phyloP scores from a whole-genome alignment of 495 filamentous ascomycete species.

The Podospora pseudoanserina region DNA sequence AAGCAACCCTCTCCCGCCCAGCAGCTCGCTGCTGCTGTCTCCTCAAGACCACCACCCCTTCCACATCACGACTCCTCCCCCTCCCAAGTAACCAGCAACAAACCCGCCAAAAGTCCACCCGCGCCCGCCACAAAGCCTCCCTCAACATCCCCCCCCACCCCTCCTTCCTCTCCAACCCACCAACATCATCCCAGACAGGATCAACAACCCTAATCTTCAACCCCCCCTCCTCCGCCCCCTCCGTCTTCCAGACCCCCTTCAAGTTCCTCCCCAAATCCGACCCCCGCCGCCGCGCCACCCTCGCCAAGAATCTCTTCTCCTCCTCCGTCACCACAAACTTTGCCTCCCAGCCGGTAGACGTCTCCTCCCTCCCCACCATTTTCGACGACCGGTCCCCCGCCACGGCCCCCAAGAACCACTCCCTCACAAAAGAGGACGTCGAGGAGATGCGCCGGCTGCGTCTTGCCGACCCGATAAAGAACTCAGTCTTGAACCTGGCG shows the following conservation, averaged over 20 bases:
- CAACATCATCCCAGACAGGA: conserved; percentile 50
- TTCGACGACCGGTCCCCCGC: not conserved
- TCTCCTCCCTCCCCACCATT: conserved; percentile 12
- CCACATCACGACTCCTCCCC: conserved; percentile 39
- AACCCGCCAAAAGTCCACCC: conserved; percentile 62
- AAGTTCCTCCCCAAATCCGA: conserved; percentile 85
- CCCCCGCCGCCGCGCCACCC: conserved; percentile 55
- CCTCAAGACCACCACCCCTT: conserved; percentile 11
- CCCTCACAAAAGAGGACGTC: conserved; percentile 70
- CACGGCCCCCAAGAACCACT: conserved; percentile 47
- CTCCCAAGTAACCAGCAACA: conserved; percentile 42
- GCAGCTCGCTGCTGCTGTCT: conserved; percentile 23
- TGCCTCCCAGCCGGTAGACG: conserved; percentile 5
- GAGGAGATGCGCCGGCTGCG: conserved; percentile 74
- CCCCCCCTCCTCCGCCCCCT: conserved; percentile 80
- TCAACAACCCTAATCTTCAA: conserved; percentile 68
- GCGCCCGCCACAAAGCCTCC: conserved; percentile 65
- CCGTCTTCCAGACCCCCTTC: conserved; percentile 78
- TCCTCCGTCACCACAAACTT: conserved; percentile 17
- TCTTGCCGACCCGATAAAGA: conserved; percentile 60
- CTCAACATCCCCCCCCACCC: conserved; percentile 70
- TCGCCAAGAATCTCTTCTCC: conserved; percentile 38
- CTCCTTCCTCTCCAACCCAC: conserved; percentile 55
- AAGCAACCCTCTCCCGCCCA: conserved; percentile 16
- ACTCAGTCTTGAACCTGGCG: conserved; percentile 69